Base-by-base conservation (phyloP, 2,329 filamentous ascomycete species). In the Clathrospora elynae region DNA sequence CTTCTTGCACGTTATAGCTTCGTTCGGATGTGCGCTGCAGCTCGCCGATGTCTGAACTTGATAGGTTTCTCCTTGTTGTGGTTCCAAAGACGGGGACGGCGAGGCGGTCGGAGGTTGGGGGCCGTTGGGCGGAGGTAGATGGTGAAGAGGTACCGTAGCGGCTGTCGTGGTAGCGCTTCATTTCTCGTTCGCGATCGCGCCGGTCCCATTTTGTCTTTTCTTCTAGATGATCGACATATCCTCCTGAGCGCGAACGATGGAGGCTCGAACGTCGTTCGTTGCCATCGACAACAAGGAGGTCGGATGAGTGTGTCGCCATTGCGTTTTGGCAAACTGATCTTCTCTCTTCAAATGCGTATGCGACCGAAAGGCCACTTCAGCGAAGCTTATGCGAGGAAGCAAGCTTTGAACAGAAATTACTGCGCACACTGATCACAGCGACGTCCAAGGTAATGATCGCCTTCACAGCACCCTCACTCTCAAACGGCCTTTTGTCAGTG, bases 231-330 rank as follows among this genome's bases (percentile, higher is more conserved):
- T 64, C 61, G 11, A 52, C 45, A 46, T 63, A 53, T 4, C 53
- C 56, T n/a, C 53, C 57, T 19, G 56, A 59, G 12, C 56, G 52
- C 6, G 57, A 59, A 10, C 61, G 59, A 30, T 52, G 56, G 7
- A 39, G 33, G 16, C 35, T 36, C 1, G 37, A 46, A 24, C 41
- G 29, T 23, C 28, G 24, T 19, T 31, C 25, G 16, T 39, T 35
- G 6, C 47, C 43, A 16, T 45, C 37, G 13, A 47, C 35, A 12
- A 51, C 53, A 6, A 58, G 29, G 31, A 57, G 51, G 2, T 55
- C 45, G 4, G 41, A 14, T 22, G 53, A 55, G 5, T 30, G 32
- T n/a, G 42, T 28, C 10, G 53, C 38, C 48, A 50, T 54, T 12
- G 24, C 17, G 23, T 16, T n/a, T n/a, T n/a, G n/a, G n/a, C n/a